These are phyloP conservation scores for Fraxinus latifolia DNA, from an alignment of 305 asterid genomes.

Conservation along the genomic window DNA sequence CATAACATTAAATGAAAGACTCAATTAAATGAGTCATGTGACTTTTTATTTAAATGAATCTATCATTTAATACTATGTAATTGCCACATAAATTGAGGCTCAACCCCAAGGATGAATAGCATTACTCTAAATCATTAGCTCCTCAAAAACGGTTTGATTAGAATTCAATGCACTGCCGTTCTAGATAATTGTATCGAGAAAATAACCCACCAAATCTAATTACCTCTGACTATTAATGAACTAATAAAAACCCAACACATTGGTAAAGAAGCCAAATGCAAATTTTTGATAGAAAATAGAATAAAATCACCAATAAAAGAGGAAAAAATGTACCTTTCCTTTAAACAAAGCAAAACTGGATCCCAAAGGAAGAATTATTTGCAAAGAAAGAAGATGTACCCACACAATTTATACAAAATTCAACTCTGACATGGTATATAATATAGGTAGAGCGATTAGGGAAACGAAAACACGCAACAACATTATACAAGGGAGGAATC, in stretches of 20 bases:
- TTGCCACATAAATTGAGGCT: too few relatives aligned
- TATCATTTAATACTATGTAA: too few relatives aligned
- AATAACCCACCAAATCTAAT: too few relatives aligned
- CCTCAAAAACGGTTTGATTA: too few relatives aligned
- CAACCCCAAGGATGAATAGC: too few relatives aligned
- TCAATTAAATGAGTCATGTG: too few relatives aligned
- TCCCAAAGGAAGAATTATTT: conserved; percentile 36
- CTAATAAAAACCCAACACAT: background rate
- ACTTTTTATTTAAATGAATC: too few relatives aligned
- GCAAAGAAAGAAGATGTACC: conserved; percentile 28
- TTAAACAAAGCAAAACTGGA: conserved; percentile 45
- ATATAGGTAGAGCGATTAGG: conserved; percentile 20
- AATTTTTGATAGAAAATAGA: background rate
- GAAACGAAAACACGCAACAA: conserved; percentile 54
- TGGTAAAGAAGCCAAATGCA: conserved; percentile 1
- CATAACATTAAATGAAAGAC: too few relatives aligned
- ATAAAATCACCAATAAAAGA: conserved; percentile 5
- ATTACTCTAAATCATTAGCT: too few relatives aligned
- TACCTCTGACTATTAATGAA: too few relatives aligned
- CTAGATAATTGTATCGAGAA: too few relatives aligned
- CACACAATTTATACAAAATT: conserved; percentile 24
- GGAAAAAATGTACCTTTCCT: background rate
- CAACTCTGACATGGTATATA: conserved; percentile 21
- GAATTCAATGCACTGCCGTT: too few relatives aligned
- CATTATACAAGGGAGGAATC: conserved; percentile 54